These are phyloP conservation scores for Cystofilobasidium capitatum DNA, from an alignment of 768 basidiomycete genomes.

Conservation along the genomic window DNA sequence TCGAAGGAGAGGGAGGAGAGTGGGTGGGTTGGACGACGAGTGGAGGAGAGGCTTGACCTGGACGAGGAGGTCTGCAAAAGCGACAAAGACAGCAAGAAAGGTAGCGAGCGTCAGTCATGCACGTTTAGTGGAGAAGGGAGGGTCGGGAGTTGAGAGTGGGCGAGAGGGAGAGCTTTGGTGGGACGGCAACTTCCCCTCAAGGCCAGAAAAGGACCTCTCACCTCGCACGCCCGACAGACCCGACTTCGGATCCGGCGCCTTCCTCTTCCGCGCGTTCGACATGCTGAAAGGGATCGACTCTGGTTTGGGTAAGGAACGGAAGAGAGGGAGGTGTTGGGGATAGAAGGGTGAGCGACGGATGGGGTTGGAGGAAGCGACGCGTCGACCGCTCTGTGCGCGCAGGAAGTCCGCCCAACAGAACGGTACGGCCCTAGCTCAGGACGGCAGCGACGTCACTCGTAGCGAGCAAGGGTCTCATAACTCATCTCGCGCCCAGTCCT, in stretches of 20 bases:
- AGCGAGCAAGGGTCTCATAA: not conserved
- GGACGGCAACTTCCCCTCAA: too few species aligned
- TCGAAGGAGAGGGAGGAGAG: not conserved
- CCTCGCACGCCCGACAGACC: not conserved
- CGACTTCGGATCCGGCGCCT: not conserved
- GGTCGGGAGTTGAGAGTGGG: too few species aligned
- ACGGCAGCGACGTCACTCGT: not conserved
- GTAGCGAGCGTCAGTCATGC: not conserved
- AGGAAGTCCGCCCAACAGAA: too few species aligned
- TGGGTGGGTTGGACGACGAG: not conserved
- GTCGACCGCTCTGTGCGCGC: too few species aligned
- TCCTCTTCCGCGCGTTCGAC: not conserved
- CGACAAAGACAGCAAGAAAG: not conserved
- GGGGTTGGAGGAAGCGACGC: too few species aligned
- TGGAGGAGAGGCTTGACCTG: constrained; percentile 23
- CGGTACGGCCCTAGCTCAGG: too few species aligned
- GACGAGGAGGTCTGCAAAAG: constrained; percentile 7
- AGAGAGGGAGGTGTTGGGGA: not conserved
- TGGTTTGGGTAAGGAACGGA: not conserved
- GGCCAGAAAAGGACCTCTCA: not conserved
- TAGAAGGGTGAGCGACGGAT: not conserved
- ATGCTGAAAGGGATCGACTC: not conserved
- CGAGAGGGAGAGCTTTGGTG: too few species aligned
- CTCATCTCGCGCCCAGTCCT: not conserved
- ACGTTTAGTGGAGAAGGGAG: not conserved